Evolutionary conservation across 139 green algal species (phyloP).

Genomic region (Micractinium sp.): DNA sequence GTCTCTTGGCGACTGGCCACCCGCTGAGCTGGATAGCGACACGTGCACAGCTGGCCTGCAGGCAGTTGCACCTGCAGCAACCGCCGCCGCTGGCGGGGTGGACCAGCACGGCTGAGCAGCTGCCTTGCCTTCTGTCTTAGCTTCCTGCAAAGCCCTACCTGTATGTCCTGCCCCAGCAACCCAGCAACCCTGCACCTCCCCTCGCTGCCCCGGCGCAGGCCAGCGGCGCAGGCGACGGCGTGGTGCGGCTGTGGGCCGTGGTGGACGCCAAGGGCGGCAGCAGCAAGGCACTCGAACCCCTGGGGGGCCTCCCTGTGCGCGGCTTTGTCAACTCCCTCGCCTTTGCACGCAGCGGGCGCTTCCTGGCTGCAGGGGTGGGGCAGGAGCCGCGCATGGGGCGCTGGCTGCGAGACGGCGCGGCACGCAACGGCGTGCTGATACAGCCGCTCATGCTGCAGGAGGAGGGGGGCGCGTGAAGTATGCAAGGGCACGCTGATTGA

Average conservation of each 20-base stretch:
- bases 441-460: slow-evolving; percentile 60
- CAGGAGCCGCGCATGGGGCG: slow-evolving; percentile 94
- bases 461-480: not conserved
- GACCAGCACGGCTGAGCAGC: not conserved
- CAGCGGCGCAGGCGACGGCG: slow-evolving; percentile 88
- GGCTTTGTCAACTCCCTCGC: slow-evolving; percentile 93
- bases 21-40: too few relatives aligned
- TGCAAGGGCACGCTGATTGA: too few relatives aligned
- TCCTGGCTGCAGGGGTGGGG: slow-evolving; percentile 89
- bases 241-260: slow-evolving; percentile 84
- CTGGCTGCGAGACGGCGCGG: slow-evolving; percentile 77
- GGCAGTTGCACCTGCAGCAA: too few relatives aligned
- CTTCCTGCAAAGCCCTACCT: not conserved
- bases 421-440: slow-evolving; percentile 89
- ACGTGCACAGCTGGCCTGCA: too few relatives aligned
- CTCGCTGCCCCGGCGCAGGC: slow-evolving; percentile 41
- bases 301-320: slow-evolving; percentile 73
- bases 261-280: slow-evolving; percentile 20
- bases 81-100: too few relatives aligned
- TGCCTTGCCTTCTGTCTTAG: not conserved
- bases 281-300: slow-evolving; percentile 38
- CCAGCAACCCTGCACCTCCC: not conserved
- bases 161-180: too few relatives aligned
- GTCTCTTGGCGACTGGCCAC: too few relatives aligned
- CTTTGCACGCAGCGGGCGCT: slow-evolving; percentile 70